Conservation (phyloP, 164 flowering plant species). For the Tinospora cordifolia region DNA sequence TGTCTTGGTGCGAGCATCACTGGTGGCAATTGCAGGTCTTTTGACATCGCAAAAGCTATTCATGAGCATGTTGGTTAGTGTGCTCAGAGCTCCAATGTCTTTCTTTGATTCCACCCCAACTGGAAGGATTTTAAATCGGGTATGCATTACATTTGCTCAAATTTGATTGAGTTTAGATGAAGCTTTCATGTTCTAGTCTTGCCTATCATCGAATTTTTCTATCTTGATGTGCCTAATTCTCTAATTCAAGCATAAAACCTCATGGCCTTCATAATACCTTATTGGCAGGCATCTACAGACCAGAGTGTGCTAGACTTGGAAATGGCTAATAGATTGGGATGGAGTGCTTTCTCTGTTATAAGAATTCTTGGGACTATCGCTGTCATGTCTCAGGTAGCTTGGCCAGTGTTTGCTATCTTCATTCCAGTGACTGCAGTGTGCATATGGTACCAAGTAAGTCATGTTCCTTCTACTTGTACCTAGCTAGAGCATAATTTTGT, state of each 20-base stretch:
- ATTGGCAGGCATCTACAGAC: conserved; percentile 74
- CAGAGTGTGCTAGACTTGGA: conserved; percentile 90
- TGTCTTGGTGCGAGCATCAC: conserved; percentile 55
- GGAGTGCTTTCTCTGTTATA: conserved; percentile 91
- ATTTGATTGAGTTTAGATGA: neutral
- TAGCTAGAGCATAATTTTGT: neutral
- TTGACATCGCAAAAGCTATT: conserved; percentile 67
- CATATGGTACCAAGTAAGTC: conserved; percentile 86
- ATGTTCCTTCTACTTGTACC: neutral
- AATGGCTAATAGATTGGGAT: conserved; percentile 58
- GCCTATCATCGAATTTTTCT: neutral
- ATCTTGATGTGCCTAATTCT: neutral
- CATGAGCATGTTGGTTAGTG: conserved; percentile 62
- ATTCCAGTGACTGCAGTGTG: conserved; percentile 82
- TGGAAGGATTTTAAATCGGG: conserved; percentile 91
- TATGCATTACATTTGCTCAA: conserved; percentile 21
- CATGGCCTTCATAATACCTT: conserved; percentile 5
- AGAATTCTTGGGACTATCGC: conserved; percentile 72
- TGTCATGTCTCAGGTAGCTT: conserved; percentile 94
- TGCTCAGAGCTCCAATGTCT: conserved; percentile 86
- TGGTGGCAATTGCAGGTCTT: conserved; percentile 58
- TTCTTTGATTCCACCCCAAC: conserved; percentile 96
- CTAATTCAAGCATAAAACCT: neutral
- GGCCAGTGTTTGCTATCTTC: conserved; percentile 83
- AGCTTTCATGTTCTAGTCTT: neutral